phyloP scores from a whole-genome alignment of 176 grass and related monocot genomes.

The Aegilops longissima region DNA sequence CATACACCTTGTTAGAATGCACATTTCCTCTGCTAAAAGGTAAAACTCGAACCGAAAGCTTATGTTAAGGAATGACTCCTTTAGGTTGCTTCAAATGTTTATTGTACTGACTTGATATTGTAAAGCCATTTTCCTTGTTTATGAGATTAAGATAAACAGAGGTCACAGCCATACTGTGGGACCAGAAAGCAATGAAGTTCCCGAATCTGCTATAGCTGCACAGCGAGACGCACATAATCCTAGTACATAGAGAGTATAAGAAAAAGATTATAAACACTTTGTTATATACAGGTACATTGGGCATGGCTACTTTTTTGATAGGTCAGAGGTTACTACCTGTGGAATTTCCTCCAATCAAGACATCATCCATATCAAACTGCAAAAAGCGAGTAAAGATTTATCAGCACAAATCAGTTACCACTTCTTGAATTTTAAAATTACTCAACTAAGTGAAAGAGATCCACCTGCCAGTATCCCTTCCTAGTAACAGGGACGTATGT shows the following conservation, averaged over 20 bases:
- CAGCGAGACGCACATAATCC: slow-evolving; percentile 69
- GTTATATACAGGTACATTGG: not conserved
- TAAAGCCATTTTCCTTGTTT: not conserved
- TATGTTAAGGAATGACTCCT: too few species aligned
- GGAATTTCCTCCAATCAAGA: slow-evolving; percentile 57
- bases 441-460: slow-evolving; percentile 4
- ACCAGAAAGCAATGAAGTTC: slow-evolving; percentile 81
- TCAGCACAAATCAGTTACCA: not conserved
- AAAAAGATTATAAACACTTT: slow-evolving; percentile 20
- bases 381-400: slow-evolving; percentile 19
- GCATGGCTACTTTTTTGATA: not conserved
- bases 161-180: slow-evolving; percentile 59
- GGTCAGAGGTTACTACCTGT: slow-evolving; percentile 40
- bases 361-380: slow-evolving; percentile 83
- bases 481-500: slow-evolving; percentile 40
- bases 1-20: not conserved
- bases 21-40: not conserved
- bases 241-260: slow-evolving; percentile 33
- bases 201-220: slow-evolving; percentile 83
- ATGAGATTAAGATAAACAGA: slow-evolving; percentile 1
- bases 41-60: not conserved
- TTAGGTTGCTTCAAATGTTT: slow-evolving; percentile 1
- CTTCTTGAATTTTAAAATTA: not conserved
- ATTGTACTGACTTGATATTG: not conserved
- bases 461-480: slow-evolving; percentile 87